Evolutionary conservation across 2,329 filamentous ascomycete species (phyloP).

Genomic region (Pseudocercospora macadamiae): DNA sequence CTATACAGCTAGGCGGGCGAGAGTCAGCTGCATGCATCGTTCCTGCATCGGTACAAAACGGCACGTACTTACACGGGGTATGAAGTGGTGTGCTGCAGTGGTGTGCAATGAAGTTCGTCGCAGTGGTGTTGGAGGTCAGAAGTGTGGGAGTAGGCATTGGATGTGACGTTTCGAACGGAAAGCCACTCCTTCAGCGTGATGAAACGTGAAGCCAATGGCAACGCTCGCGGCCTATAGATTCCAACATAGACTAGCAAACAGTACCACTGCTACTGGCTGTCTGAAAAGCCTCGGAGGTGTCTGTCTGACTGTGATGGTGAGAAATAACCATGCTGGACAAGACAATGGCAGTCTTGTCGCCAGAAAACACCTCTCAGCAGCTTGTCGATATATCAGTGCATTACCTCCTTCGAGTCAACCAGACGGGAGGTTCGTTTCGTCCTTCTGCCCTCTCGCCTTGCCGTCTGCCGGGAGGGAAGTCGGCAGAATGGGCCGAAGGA

Average conservation of each 20-base stretch:
- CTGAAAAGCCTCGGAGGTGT: not conserved
- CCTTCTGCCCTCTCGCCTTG: not conserved
- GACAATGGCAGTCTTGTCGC: not conserved
- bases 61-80: not conserved
- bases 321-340: not conserved
- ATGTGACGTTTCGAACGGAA: not conserved
- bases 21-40: constrained; percentile 2
- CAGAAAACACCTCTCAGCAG: not conserved
- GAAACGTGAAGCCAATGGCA: not conserved
- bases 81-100: not conserved
- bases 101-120: not conserved
- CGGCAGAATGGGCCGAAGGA: not conserved
- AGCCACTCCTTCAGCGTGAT: not conserved
- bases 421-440: not conserved
- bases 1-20: not conserved
- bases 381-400: not conserved
- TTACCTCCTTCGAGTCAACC: not conserved
- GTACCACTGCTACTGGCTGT: too few relatives aligned
- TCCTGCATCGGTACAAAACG: constrained; percentile 1
- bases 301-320: too few relatives aligned
- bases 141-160: not conserved
- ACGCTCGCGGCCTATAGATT: not conserved
- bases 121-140: not conserved
- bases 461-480: not conserved
- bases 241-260: too few relatives aligned